phyloP scores from a whole-genome alignment of 306 rosid species.

The Vigna trinervia region DNA sequence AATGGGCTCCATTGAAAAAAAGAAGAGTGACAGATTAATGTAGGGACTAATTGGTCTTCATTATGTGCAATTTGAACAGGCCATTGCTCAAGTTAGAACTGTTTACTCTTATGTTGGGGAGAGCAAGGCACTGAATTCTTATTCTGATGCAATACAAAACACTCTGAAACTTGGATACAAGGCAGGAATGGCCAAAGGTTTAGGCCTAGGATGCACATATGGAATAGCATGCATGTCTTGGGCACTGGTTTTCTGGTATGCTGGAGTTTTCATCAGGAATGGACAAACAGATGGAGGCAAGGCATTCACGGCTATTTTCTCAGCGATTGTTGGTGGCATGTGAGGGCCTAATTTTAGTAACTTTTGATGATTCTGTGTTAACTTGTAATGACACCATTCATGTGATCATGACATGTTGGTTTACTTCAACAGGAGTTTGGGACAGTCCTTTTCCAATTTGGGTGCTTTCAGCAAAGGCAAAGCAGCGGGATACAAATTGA shows the following conservation, averaged over 20 bases:
- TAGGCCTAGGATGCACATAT: conserved; percentile 98
- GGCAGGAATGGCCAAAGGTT: conserved; percentile 98
- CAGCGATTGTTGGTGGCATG: conserved; percentile 99
- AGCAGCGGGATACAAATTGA: conserved; percentile 90
- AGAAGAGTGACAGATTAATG: neutral
- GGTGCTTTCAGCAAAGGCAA: conserved; percentile 99
- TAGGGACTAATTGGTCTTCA: neutral
- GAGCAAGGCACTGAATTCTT: conserved; percentile 92
- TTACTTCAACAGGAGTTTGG: conserved; percentile 83
- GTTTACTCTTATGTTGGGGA: conserved; percentile 97
- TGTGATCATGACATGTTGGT: conserved; percentile 35
- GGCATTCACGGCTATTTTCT: conserved; percentile 97
- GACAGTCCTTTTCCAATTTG: conserved; percentile 96
- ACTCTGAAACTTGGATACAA: conserved; percentile 95
- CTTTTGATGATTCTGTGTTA: neutral
- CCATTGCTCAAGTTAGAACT: conserved; percentile 93
- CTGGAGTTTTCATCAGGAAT: conserved; percentile 92
- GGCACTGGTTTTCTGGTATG: conserved; percentile 99
- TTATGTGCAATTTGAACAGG: conserved; percentile 52
- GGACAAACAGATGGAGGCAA: conserved; percentile 98
- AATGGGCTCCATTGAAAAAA: neutral
- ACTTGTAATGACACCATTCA: neutral
- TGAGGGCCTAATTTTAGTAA: conserved; percentile 51
- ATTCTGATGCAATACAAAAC: conserved; percentile 94
- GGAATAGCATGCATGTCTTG: conserved; percentile 99